Evolutionary conservation across 2,329 filamentous ascomycete species (phyloP).

Genomic region (Fusarium siculi): DNA sequence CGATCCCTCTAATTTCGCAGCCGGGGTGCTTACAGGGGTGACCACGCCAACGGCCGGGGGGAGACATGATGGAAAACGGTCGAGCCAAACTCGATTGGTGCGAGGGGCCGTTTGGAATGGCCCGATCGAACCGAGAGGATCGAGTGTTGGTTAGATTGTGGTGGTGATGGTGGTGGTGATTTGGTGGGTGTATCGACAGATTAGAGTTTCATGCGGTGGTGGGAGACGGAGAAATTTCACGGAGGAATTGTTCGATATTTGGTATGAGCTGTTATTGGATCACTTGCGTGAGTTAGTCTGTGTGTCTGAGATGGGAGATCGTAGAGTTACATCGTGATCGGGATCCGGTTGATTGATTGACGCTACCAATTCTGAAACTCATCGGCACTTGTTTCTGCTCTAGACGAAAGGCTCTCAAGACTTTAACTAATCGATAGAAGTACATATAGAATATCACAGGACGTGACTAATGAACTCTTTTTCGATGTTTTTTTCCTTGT

Average conservation of each 20-base stretch:
- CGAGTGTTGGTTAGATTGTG: slow-evolving; percentile 13
- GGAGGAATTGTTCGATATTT: not conserved
- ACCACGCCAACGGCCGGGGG: slow-evolving; percentile 6
- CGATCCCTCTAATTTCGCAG: slow-evolving; percentile 41
- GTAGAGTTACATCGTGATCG: slow-evolving; percentile 14
- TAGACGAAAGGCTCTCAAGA: not conserved
- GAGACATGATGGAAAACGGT: slow-evolving; percentile 19
- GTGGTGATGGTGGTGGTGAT: not conserved
- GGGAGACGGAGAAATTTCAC: not conserved
- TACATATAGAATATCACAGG: accelerated
- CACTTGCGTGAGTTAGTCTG: too few relatives aligned
- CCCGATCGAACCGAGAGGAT: slow-evolving; percentile 22
- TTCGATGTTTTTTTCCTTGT: not conserved
- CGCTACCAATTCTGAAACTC: not conserved
- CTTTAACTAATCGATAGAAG: not conserved
- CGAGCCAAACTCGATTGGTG: slow-evolving; percentile 13
- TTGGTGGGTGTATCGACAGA: not conserved
- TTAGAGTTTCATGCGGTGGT: not conserved
- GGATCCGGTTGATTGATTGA: not conserved
- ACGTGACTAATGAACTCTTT: not conserved
- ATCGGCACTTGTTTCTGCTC: not conserved
- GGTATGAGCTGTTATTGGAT: not conserved
- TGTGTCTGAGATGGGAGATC: not conserved
- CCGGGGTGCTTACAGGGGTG: slow-evolving; percentile 14
- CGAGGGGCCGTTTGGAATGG: slow-evolving; percentile 23